A percentile compares a stretch with the other conserved stretches of the same genome.
phyloP scores from a whole-genome alignment of 192 early-diverging fungal genomes.

The Dispira simplex region DNA sequence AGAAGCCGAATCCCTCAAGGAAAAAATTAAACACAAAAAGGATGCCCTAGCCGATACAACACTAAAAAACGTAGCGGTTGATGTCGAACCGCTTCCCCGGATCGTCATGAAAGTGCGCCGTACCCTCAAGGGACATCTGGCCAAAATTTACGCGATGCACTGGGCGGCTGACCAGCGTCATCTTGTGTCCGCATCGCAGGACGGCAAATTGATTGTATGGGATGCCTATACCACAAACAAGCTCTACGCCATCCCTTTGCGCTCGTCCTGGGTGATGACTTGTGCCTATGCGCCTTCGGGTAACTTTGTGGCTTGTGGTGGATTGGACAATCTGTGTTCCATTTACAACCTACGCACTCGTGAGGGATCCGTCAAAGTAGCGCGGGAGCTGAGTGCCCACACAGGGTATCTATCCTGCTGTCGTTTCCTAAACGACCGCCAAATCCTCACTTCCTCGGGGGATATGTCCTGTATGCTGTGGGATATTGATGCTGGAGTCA shows the following conservation, averaged over 20 bases:
- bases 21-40: slow-evolving; percentile 88
- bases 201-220: slow-evolving; percentile 99
- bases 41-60: slow-evolving; percentile 92
- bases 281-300: slow-evolving; percentile 98
- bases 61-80: slow-evolving; percentile 67
- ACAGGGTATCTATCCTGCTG: slow-evolving; percentile 97
- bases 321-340: slow-evolving; percentile 98
- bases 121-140: slow-evolving; percentile 94
- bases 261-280: slow-evolving; percentile 99
- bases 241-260: slow-evolving; percentile 94
- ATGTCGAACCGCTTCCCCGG: slow-evolving; percentile 74
- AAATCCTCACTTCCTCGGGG: slow-evolving; percentile 89
- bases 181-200: slow-evolving; percentile 95
- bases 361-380: slow-evolving; percentile 88
- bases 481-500: slow-evolving; percentile 99
- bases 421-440: slow-evolving; percentile 88
- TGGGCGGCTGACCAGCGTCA: slow-evolving; percentile 97
- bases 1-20: slow-evolving; percentile 92
- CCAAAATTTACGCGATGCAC: slow-evolving; percentile 99
- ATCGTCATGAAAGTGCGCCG: slow-evolving; percentile 91
- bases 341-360: slow-evolving; percentile 95
- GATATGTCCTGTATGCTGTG: slow-evolving; percentile 99
- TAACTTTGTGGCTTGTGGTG: slow-evolving; percentile 97
- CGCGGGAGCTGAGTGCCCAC: slow-evolving; percentile 89
- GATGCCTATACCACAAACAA: slow-evolving; percentile 99